Evolutionary conservation across 768 basidiomycete species (phyloP).

Genomic region (Leccinum fibrillosum): DNA sequence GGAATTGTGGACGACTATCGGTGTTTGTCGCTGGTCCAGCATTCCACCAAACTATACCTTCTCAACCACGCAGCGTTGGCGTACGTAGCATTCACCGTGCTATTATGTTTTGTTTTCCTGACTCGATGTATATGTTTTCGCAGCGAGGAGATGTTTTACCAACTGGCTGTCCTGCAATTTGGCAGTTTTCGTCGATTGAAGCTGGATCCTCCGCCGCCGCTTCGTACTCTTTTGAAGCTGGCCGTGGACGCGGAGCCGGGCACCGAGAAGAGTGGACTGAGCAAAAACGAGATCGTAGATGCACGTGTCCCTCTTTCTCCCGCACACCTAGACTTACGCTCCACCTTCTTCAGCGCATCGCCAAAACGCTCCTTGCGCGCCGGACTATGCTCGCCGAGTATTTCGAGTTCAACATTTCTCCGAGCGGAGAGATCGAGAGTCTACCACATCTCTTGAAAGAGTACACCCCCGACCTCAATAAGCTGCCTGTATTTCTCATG

Average conservation of each 20-base stretch:
- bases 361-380: constrained; percentile 52
- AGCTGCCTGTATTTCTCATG: constrained; percentile 87
- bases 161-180: constrained; percentile 89
- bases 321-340: not conserved
- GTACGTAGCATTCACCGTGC: constrained; percentile 44
- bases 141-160: constrained; percentile 95
- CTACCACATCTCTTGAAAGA: constrained; percentile 82
- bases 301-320: constrained; percentile 39
- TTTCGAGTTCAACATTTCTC: constrained; percentile 73
- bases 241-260: constrained; percentile 71
- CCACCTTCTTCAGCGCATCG: constrained; percentile 50
- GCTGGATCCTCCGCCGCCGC: constrained; percentile 76
- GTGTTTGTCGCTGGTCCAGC: constrained; percentile 80
- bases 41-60: constrained; percentile 84
- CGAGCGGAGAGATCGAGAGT: constrained; percentile 64
- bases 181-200: constrained; percentile 74
- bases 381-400: constrained; percentile 91
- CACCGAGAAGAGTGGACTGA: constrained; percentile 46
- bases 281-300: constrained; percentile 63
- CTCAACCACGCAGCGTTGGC: constrained; percentile 82
- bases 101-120: not conserved
- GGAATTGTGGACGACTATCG: constrained; percentile 79
- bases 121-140: not conserved
- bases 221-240: constrained; percentile 69
- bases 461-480: constrained; percentile 88